phyloP scores from a whole-genome alignment of 2,329 filamentous ascomycete genomes.

The Fusarium sulawesiense region DNA sequence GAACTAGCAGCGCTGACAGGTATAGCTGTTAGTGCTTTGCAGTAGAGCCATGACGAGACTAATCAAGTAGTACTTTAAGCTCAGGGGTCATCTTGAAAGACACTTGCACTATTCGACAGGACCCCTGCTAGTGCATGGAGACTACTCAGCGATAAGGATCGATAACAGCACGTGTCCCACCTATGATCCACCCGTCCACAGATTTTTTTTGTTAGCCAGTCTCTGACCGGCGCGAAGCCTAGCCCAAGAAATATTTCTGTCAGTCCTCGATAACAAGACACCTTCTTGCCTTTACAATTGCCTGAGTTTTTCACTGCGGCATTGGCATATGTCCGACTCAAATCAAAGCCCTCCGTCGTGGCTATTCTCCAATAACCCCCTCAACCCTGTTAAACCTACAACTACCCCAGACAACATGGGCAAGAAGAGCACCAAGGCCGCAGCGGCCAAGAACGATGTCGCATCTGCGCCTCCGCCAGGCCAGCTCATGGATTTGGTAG shows the following conservation, averaged over 20 bases:
- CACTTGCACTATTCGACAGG: neutral
- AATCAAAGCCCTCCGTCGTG: constrained; percentile 53
- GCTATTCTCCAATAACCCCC: constrained; percentile 58
- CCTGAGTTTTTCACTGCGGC: neutral
- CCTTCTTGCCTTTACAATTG: constrained; percentile 16
- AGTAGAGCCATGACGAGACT: rapidly evolving
- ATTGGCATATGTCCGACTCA: constrained; percentile 50
- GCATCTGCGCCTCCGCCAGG: constrained; percentile 58
- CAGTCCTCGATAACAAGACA: constrained; percentile 3
- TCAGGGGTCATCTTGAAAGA: neutral
- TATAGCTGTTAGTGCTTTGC: neutral
- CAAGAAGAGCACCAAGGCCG: constrained; percentile 45
- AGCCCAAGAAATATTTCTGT: constrained; percentile 29
- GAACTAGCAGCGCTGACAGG: neutral
- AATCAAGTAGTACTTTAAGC: neutral
- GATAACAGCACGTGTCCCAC: constrained; percentile 42
- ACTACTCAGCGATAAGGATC: constrained; percentile 30
- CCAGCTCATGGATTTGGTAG: constrained; percentile 74
- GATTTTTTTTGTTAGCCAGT: constrained; percentile 43
- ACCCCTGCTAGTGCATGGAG: neutral
- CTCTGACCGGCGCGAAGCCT: constrained; percentile 11
- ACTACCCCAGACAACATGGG: constrained; percentile 48
- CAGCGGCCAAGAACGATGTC: constrained; percentile 36
- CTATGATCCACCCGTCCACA: constrained; percentile 31
- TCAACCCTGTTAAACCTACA: constrained; percentile 36